Conservation (phyloP, 1,139 yeast genomes). For the Ashbya aceris region DNA sequence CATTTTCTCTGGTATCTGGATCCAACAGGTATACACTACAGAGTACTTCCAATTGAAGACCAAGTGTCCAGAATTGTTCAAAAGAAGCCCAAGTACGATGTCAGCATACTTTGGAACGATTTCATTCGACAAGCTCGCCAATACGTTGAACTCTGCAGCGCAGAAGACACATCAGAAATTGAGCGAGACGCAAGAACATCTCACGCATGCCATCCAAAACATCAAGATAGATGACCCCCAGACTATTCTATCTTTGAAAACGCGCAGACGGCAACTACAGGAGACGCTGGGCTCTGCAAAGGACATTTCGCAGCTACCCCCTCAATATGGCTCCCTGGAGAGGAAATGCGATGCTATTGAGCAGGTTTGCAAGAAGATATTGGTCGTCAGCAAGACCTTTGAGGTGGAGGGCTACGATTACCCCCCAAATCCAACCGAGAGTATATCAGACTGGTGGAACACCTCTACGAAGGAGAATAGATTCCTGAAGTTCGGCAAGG, state of each 20-base stretch:
- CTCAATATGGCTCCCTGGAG: slow-evolving; percentile 60
- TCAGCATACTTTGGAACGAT: slow-evolving; percentile 20
- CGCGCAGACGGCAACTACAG: slow-evolving; percentile 36
- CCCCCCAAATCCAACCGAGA: slow-evolving; percentile 59
- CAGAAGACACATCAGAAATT: slow-evolving; percentile 24
- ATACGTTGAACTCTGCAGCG: slow-evolving; percentile 23
- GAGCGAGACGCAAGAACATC: slow-evolving; percentile 7
- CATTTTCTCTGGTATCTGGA: no score
- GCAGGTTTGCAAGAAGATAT: slow-evolving; percentile 49
- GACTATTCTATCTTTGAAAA: slow-evolving; percentile 23
- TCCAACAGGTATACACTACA: no score
- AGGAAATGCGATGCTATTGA: slow-evolving; percentile 54
- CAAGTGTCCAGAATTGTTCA: no score
- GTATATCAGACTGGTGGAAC: slow-evolving; percentile 47
- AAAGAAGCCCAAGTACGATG: slow-evolving; percentile 10
- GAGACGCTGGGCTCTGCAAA: slow-evolving; percentile 63
- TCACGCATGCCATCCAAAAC: slow-evolving; percentile 19
- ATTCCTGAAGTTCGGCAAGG: slow-evolving; percentile 10
- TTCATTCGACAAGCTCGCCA: slow-evolving; percentile 22
- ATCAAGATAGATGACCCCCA: slow-evolving; percentile 24
- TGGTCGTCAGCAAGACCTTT: slow-evolving; percentile 47
- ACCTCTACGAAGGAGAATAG: slow-evolving; percentile 33
- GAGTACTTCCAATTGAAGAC: no score
- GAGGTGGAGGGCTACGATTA: slow-evolving; percentile 62
- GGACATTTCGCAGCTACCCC: slow-evolving; percentile 64